Evolutionary conservation across 129 eudicot genomes (phyloP), one percentile per base, ranked within the genome.

Genomic region (Smallanthus sonchifolius): DNA sequence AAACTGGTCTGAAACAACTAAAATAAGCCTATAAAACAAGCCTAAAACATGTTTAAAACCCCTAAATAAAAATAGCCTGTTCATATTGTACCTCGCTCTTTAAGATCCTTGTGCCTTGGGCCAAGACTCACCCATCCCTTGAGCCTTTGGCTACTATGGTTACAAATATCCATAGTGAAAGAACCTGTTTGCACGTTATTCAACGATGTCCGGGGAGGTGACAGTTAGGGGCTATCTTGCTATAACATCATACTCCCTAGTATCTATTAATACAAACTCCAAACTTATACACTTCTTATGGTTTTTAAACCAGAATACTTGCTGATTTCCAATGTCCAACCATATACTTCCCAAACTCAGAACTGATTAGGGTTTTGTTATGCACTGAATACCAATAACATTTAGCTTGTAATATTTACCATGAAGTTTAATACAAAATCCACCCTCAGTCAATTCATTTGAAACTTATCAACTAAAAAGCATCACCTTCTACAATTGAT

Each of bases 401-500:
- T 9, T 48, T 19, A 15, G 34, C n/a, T 45, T 45, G 40, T 45
- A 45, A 45, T 19, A 38, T 8, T 52, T 32, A 2, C 13, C 32
- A 69, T 49, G 2, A 48, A 37, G 49, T 52, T 52, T 5, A 36
- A 17, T 37, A 15, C 37, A 36, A 16, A 51, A 35, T 5, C 8
- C 4, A 32, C 17, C 10, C 19, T 2, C 34, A 0, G 32, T 70
- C 16, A 70, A 52, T 40, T 17, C 47, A 70, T 70, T 35, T 52
- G 49, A 70, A 51, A 7, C 6, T 10, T 32, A 36, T 48, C 34
- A 51, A 11, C 75, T n/a, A 54, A 34, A 39, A 51, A 73, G 17
- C 69, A 60, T 60, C 69, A 73, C 57, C 59, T 73, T 73, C 59
- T 60, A 73, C 69, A 73, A n/a, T 60, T 20, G 8, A n/a, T n/a